Evolutionary conservation across 2,329 filamentous ascomycete genomes (phyloP), one percentile per base, ranked within the genome.

Genomic region (Blumeriella jaapii): DNA sequence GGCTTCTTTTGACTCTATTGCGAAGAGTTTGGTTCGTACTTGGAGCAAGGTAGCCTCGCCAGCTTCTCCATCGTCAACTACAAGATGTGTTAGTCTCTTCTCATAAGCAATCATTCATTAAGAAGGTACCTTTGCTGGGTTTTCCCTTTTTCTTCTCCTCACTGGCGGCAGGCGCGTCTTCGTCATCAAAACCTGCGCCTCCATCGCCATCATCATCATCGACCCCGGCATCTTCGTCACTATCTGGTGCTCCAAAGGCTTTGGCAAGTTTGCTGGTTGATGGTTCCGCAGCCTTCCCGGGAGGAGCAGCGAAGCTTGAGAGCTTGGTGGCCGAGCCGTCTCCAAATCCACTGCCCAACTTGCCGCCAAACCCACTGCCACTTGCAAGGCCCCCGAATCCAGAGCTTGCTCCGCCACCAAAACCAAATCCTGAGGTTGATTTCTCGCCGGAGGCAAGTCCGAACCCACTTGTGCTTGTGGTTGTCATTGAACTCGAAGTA

Each of bases 11-110:
- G 50, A 74, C 45, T 81, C 75, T 50, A 91, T 81, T 39, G 79
- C 71, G 62, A 84, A 96, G 39, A 96, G 72, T 59, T 93, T 93
- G 13, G 84, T 81, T 45, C 87, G 78, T 40, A 81, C 75, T 28
- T 75, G 71, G 53, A 89, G 72, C 31, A 84, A 62, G 2, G 82
- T 89, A 13, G 68, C 67, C 57, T 96, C 89, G 31, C 76, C 76
- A 51, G 86, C 77, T 60, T 96, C 89, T 37, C 89, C 89, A 33
- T 91, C 89, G 55, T 93, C 81, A 26, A 89, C 72, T 30, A 64
- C 62, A 17, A 78, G 11, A 23, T 25, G 15, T n/a, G n/a, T 31
- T 13, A 33, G 28, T 26, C 13, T 18, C 11, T 18, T 24, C 25
- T 11, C 14, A 6, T 4, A 17, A 23, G 29, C n/a, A 14, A 11